phyloP scores from a whole-genome alignment of 345 rosid species.

The Sapria himalayana region DNA sequence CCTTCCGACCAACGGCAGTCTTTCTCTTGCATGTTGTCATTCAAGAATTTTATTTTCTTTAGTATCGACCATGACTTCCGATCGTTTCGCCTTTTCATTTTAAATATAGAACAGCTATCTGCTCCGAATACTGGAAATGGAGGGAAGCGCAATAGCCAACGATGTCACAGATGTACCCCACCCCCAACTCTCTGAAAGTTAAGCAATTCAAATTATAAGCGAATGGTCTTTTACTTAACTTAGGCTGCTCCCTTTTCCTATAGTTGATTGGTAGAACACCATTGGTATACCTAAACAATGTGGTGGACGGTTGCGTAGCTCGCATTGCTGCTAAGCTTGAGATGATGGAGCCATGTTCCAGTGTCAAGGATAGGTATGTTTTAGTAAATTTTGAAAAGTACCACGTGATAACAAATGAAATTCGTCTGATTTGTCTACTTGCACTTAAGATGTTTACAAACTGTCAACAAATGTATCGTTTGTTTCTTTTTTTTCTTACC shows the following conservation, averaged over 20 bases:
- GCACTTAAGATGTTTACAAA: no score
- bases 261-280: slow-evolving; percentile 72
- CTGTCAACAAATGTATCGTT: no score
- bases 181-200: neutral
- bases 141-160: slow-evolving; percentile 25
- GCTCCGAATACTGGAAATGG: slow-evolving; percentile 11
- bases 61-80: no score
- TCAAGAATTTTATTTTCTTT: no score
- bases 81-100: no score
- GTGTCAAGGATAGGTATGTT: slow-evolving; percentile 87
- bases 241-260: neutral
- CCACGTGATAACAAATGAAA: no score
- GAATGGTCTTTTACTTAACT: slow-evolving; percentile 6
- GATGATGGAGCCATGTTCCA: slow-evolving; percentile 76
- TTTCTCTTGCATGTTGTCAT: no score
- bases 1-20: no score
- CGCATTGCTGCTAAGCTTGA: slow-evolving; percentile 69
- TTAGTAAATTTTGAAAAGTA: no score
- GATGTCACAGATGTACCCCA: slow-evolving; percentile 40
- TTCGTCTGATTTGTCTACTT: no score
- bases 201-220: neutral
- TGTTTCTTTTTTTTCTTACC: no score
- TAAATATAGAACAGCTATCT: no score
- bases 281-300: slow-evolving; percentile 54
- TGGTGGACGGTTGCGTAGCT: slow-evolving; percentile 55